These are phyloP conservation scores for Pichia sp. DNA, from an alignment of 1,139 yeast species.

Conservation along the genomic window DNA sequence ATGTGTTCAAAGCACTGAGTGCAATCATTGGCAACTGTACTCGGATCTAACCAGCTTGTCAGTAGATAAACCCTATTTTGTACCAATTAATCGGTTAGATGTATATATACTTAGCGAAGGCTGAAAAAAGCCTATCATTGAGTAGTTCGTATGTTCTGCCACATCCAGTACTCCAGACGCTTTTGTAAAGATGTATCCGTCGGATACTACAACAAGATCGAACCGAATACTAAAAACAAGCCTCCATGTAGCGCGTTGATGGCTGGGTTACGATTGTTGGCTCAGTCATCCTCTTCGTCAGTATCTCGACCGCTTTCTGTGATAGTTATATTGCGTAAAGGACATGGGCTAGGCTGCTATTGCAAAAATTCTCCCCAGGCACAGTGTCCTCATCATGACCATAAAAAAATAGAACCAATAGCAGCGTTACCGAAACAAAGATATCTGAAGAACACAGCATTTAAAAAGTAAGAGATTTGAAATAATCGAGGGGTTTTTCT, in stretches of 20 bases:
- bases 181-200: not conserved
- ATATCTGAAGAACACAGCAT: not conserved
- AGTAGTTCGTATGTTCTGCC: not conserved
- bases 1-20: not conserved
- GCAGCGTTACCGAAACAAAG: not conserved
- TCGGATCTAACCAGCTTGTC: not conserved
- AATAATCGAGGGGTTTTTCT: not conserved
- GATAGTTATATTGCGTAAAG: not conserved
- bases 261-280: not conserved
- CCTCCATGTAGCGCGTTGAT: not conserved
- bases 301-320: not conserved
- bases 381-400: not conserved
- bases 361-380: not conserved
- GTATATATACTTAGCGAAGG: not conserved
- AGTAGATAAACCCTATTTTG: not conserved
- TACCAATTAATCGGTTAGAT: not conserved
- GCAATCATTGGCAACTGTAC: not conserved
- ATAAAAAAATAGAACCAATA: not conserved
- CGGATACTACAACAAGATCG: not conserved
- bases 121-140: not conserved
- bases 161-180: not conserved
- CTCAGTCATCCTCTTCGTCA: not conserved
- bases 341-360: not conserved
- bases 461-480: not conserved
- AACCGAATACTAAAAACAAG: not conserved